Evolutionary conservation across 2,329 filamentous ascomycete genomes (phyloP).

Genomic region (Phaeophleospora eucalypticola): DNA sequence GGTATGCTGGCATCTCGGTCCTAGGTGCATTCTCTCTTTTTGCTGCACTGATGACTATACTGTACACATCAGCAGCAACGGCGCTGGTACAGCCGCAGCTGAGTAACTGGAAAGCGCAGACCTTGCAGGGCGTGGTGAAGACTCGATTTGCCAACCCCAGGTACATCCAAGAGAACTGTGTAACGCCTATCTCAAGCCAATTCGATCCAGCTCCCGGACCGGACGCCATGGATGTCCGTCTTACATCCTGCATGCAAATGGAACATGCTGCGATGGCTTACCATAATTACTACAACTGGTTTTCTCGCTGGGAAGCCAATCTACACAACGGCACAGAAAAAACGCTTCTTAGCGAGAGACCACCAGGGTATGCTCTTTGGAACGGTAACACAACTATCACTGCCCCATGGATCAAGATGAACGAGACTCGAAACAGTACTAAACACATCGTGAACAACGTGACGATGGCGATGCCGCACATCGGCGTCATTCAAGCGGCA

Average conservation of each 20-base stretch:
- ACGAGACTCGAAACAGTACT: constrained; percentile 50
- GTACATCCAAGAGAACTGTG: constrained; percentile 56
- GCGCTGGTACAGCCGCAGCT: constrained; percentile 71
- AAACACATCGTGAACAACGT: constrained; percentile 63
- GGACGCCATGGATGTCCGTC: not conserved
- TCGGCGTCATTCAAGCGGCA: constrained; percentile 63
- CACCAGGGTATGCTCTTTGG: constrained; percentile 58
- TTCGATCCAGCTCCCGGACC: constrained; percentile 42
- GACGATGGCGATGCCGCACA: constrained; percentile 72
- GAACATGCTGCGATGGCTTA: constrained; percentile 66
- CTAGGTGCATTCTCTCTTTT: constrained; percentile 62
- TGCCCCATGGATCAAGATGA: constrained; percentile 59
- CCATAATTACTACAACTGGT: constrained; percentile 62
- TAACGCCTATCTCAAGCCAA: constrained; percentile 52
- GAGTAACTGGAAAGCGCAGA: constrained; percentile 47
- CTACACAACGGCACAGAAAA: constrained; percentile 43
- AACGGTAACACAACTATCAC: constrained; percentile 69
- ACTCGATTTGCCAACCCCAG: constrained; percentile 60
- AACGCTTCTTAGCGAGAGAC: constrained; percentile 46
- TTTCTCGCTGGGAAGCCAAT: constrained; percentile 48
- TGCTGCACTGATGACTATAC: constrained; percentile 61
- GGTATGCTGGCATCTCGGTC: constrained; percentile 59
- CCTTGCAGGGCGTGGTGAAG: constrained; percentile 55
- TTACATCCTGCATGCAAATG: constrained; percentile 61
- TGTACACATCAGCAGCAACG: constrained; percentile 74